These are phyloP conservation scores for Garcia nutans DNA, from an alignment of 345 rosid genomes.

Conservation along the genomic window DNA sequence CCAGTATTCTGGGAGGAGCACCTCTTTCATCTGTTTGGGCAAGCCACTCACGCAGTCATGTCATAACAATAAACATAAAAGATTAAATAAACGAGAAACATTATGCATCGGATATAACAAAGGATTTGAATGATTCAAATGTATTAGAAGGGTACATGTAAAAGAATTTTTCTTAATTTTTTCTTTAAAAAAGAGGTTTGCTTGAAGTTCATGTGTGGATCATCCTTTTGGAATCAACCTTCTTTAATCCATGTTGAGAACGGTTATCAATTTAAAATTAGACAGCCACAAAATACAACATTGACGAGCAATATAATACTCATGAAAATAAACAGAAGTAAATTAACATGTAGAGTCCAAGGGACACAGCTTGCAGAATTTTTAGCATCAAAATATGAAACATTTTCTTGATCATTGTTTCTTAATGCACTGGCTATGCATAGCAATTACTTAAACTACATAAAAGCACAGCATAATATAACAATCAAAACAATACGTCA, in stretches of 20 bases:
- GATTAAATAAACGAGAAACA: slow-evolving; percentile 12
- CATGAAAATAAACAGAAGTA: not conserved
- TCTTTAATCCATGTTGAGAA: not conserved
- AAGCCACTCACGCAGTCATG: slow-evolving; percentile 98
- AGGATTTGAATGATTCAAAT: not conserved
- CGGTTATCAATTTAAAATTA: not conserved
- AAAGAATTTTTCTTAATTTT: not conserved
- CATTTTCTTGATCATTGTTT: not conserved
- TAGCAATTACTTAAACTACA: not conserved
- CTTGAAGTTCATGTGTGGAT: not conserved
- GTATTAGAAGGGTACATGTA: not conserved
- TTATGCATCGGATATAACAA: not conserved
- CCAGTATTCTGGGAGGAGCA: slow-evolving; percentile 89
- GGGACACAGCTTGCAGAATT: not conserved
- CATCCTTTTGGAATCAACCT: not conserved
- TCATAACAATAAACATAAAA: slow-evolving; percentile 11
- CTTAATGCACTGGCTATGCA: not conserved
- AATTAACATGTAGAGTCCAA: not conserved
- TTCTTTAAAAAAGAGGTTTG: not conserved
- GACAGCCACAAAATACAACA: not conserved
- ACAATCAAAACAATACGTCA: not conserved
- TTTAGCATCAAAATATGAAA: not conserved
- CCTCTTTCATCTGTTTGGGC: slow-evolving; percentile 92
- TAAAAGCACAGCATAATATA: not conserved
- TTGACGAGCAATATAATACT: not conserved